phyloP scores from a whole-genome alignment of 306 rosid genomes.

The Sesbania bispinosa region DNA sequence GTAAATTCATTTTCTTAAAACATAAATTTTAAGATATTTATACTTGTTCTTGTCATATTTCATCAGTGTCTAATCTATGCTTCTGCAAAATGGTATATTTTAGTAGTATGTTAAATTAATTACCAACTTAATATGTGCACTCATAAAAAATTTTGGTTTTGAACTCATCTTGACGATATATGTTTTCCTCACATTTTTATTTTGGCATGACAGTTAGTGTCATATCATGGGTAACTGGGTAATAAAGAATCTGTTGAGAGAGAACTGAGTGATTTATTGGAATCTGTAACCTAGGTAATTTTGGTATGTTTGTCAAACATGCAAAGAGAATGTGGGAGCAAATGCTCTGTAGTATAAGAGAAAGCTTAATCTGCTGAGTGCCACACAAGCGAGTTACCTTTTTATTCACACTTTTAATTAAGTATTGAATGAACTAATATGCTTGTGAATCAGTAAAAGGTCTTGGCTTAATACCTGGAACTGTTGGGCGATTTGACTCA shows the following conservation, averaged over 20 bases:
- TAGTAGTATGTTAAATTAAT: background rate
- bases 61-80: background rate
- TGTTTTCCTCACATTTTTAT: background rate
- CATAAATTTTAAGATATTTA: background rate
- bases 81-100: background rate
- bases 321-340: background rate
- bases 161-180: background rate
- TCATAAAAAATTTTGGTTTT: background rate
- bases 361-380: background rate
- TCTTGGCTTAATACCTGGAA: slow-evolving; percentile 93
- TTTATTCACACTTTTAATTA: background rate
- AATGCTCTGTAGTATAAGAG: background rate
- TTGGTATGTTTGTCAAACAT: too few species aligned
- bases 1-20: background rate
- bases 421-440: slow-evolving; percentile 23
- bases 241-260: background rate
- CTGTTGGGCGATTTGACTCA: slow-evolving; percentile 88
- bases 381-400: background rate
- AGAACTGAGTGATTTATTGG: background rate
- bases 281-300: slow-evolving; percentile 9
- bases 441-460: slow-evolving; percentile 72
- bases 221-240: background rate
- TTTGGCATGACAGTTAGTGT: background rate
- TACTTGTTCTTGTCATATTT: background rate
- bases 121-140: background rate